Conservation (phyloP, 2,329 filamentous ascomycete genomes). For the Pseudogymnoascus sp. region DNA sequence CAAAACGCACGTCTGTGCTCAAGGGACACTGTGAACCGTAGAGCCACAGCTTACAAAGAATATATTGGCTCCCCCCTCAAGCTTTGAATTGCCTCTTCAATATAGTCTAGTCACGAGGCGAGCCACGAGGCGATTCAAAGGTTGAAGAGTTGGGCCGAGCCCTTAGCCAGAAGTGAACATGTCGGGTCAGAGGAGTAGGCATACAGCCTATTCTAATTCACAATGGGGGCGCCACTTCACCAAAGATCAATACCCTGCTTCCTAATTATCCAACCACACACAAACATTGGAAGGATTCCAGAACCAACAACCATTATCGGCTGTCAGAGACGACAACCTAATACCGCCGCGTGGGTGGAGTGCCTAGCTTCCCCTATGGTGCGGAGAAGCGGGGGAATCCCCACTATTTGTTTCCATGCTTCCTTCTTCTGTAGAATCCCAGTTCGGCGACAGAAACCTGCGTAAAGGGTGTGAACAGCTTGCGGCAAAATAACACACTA, state of each 20-base stretch:
- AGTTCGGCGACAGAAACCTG: not conserved
- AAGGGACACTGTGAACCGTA: too few relatives aligned
- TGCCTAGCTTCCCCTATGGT: not conserved
- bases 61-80: not conserved
- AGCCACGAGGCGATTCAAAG: not conserved
- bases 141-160: not conserved
- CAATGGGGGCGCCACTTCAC: not conserved
- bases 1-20: too few relatives aligned
- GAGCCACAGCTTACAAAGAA: too few relatives aligned
- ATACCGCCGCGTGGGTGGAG: not conserved
- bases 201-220: not conserved
- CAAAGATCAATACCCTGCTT: not conserved
- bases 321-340: not conserved
- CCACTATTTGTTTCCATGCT: not conserved
- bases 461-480: not conserved
- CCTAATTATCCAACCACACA: slow-evolving; percentile 2
- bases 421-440: not conserved
- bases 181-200: not conserved
- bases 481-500: not conserved
- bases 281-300: not conserved
- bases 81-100: not conserved
- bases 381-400: not conserved
- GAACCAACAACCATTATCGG: not conserved
- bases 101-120: not conserved
- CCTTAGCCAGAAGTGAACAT: not conserved